Evolutionary conservation across 2,329 filamentous ascomycete species (phyloP).

Genomic region (Fusarium concolor): DNA sequence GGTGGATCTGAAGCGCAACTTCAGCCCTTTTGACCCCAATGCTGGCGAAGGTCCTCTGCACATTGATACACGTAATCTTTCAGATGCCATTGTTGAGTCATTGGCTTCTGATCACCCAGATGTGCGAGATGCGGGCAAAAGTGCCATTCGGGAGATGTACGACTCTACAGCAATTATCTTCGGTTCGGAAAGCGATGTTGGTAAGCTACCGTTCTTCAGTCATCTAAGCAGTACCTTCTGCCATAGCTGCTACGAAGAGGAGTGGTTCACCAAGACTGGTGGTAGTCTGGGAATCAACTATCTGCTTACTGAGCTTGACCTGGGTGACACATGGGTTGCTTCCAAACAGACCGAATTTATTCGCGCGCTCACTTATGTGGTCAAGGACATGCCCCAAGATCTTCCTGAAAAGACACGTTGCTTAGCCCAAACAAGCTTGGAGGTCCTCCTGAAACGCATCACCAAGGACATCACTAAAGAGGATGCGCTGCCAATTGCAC

Average conservation of each 20-base stretch:
- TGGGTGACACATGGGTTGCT: constrained; percentile 86
- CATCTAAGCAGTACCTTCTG: constrained; percentile 87
- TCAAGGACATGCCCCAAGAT: constrained; percentile 97
- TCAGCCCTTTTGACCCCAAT: constrained; percentile 83
- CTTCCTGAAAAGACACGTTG: constrained; percentile 89
- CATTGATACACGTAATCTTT: constrained; percentile 87
- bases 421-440: constrained; percentile 84
- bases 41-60: constrained; percentile 88
- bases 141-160: constrained; percentile 81
- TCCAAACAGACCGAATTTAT: constrained; percentile 89
- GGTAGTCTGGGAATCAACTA: constrained; percentile 91
- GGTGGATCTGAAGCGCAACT: constrained; percentile 79
- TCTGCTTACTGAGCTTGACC: constrained; percentile 83
- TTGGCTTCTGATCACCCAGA: constrained; percentile 85
- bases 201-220: constrained; percentile 84
- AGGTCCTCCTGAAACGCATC: constrained; percentile 81
- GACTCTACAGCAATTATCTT: constrained; percentile 83
- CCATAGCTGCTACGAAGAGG: constrained; percentile 95
- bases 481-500: constrained; percentile 62
- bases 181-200: constrained; percentile 76
- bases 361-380: constrained; percentile 92
- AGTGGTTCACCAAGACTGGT: constrained; percentile 98
- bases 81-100: constrained; percentile 90
- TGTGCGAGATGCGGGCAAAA: constrained; percentile 85
- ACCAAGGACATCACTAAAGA: constrained; percentile 84